Conservation (phyloP, 306 rosid species). For the Luffa acutangula region DNA sequence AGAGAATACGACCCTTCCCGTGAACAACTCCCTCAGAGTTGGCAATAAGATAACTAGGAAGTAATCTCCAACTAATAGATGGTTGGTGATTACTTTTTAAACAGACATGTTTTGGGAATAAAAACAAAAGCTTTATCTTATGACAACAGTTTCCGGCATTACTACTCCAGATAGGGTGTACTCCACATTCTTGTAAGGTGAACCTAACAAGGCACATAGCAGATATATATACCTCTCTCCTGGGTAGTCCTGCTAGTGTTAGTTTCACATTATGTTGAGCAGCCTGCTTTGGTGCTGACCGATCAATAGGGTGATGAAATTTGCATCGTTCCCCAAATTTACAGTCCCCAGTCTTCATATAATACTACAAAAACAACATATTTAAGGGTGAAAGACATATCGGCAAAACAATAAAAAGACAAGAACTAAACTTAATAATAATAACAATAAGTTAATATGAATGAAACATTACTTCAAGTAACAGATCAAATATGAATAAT, state of each 20-base stretch:
- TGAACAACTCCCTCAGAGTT: not conserved
- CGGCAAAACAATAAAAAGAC: not conserved
- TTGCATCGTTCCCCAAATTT: constrained; percentile 79
- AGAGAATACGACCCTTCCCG: not conserved
- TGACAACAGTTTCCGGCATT: not conserved
- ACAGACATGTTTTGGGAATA: not conserved
- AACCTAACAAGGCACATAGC: not conserved
- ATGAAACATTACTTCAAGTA: not conserved
- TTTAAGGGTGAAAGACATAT: not conserved
- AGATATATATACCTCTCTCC: constrained; percentile 71
- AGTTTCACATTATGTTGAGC: constrained; percentile 45
- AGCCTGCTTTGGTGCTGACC: constrained; percentile 47
- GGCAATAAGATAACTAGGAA: not conserved
- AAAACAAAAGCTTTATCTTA: not conserved
- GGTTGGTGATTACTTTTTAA: not conserved
- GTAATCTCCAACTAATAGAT: not conserved
- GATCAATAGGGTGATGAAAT: constrained; percentile 83
- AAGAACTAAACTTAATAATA: not conserved
- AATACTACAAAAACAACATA: constrained; percentile 35
- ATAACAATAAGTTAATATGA: not conserved
- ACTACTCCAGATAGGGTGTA: not conserved
- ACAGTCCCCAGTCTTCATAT: constrained; percentile 92
- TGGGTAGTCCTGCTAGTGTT: constrained; percentile 86
- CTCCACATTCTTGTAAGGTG: not conserved
- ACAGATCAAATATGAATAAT: not conserved